phyloP scores from a whole-genome alignment of 2,329 filamentous ascomycete species.

The Aspergillaceae sp. region DNA sequence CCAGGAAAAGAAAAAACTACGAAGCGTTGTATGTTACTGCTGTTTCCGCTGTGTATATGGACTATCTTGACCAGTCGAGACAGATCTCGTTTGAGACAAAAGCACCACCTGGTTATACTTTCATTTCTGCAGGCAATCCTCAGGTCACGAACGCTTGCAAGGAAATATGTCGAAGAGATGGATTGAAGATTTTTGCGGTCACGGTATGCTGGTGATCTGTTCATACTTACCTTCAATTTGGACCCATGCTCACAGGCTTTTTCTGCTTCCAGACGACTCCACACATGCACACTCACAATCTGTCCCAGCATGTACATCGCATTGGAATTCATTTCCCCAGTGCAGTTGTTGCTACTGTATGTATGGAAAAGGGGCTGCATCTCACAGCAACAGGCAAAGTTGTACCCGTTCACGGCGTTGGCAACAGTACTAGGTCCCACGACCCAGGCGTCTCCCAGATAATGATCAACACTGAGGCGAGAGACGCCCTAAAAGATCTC shows the following conservation, averaged over 20 bases:
- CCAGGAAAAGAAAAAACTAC: constrained; percentile 53
- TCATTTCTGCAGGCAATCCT: constrained; percentile 52
- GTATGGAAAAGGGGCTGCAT: constrained; percentile 40
- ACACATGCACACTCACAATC: constrained; percentile 41
- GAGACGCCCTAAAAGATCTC: constrained; percentile 51
- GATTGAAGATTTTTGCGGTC: constrained; percentile 49
- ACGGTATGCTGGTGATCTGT: constrained; percentile 42
- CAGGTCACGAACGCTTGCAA: constrained; percentile 53
- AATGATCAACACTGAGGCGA: constrained; percentile 49
- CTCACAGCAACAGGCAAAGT: constrained; percentile 41
- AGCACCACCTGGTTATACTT: constrained; percentile 52
- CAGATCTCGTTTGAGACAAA: constrained; percentile 49
- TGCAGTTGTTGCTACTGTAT: constrained; percentile 50
- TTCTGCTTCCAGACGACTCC: constrained; percentile 38
- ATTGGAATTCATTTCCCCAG: constrained; percentile 57
- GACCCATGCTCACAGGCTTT: constrained; percentile 3
- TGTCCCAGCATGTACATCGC: constrained; percentile 53
- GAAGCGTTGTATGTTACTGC: constrained; percentile 39
- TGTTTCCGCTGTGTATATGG: constrained; percentile 1
- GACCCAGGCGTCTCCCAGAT: constrained; percentile 32
- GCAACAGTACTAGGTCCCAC: constrained; percentile 14
- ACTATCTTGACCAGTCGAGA: constrained; percentile 24
- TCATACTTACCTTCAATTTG: constrained; percentile 2
- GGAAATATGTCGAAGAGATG: constrained; percentile 49
- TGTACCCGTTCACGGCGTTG: constrained; percentile 27